Evolutionary conservation across 768 basidiomycete genomes (phyloP).

Genomic region (Amanita subjunquillea): DNA sequence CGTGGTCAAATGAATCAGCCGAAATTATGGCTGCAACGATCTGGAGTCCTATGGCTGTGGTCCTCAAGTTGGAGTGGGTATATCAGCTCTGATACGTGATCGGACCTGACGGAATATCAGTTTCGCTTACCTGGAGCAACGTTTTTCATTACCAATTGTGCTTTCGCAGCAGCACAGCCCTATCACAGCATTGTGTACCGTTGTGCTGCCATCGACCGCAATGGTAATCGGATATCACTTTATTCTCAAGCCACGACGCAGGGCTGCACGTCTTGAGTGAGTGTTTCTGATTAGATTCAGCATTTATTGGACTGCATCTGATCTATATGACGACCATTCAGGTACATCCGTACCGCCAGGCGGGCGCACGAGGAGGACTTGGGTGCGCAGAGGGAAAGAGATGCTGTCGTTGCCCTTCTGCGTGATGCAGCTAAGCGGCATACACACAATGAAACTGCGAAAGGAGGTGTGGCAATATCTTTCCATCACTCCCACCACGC

Average conservation of each 20-base stretch:
- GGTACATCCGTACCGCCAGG: slow-evolving; percentile 58
- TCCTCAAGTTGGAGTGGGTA: slow-evolving; percentile 48
- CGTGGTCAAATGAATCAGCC: slow-evolving; percentile 36
- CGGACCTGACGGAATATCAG: slow-evolving; percentile 22
- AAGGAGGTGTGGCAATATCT: slow-evolving; percentile 39
- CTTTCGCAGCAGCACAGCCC: slow-evolving; percentile 40
- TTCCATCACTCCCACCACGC: not conserved
- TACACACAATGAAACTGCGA: slow-evolving; percentile 49
- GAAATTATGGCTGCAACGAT: slow-evolving; percentile 35
- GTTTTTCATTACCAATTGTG: slow-evolving; percentile 44
- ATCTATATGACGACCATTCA: slow-evolving; percentile 16
- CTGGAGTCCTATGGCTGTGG: slow-evolving; percentile 35
- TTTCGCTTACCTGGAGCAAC: slow-evolving; percentile 45
- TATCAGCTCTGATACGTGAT: slow-evolving; percentile 9
- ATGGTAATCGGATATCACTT: slow-evolving; percentile 46
- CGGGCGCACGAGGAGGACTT: slow-evolving; percentile 55
- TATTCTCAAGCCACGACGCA: slow-evolving; percentile 44
- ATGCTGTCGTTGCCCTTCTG: slow-evolving; percentile 52
- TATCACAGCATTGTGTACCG: slow-evolving; percentile 37
- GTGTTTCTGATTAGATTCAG: slow-evolving; percentile 11
- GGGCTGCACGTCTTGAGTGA: slow-evolving; percentile 42
- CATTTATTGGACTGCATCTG: not conserved
- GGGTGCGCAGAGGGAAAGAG: slow-evolving; percentile 50
- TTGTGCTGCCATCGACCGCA: slow-evolving; percentile 45
- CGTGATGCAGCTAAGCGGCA: slow-evolving; percentile 58